Conservation (phyloP, 2,329 filamentous ascomycete species). For the Exophiala xenobiotica region DNA sequence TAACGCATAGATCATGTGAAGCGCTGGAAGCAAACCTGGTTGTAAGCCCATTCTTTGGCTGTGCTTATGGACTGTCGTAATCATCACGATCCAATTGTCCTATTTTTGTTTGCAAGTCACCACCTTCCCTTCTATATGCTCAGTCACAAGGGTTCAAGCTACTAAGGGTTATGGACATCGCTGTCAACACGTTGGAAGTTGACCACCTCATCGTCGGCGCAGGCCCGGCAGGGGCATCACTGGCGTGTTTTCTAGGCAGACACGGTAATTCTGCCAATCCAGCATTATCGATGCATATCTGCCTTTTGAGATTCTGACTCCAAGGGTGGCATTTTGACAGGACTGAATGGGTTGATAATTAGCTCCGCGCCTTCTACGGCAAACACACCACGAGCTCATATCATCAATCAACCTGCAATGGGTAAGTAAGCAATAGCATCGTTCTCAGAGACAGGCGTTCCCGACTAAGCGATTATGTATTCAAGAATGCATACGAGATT, state of each 20-base stretch:
- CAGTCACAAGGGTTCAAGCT: not conserved
- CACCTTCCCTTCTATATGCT: too few species aligned
- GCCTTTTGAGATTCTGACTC: not conserved
- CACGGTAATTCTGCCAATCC: conserved; percentile 41
- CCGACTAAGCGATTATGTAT: not conserved
- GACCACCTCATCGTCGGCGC: conserved; percentile 39
- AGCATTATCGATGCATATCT: not conserved
- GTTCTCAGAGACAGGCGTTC: not conserved
- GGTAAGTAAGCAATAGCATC: not conserved
- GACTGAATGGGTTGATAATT: conserved; percentile 21
- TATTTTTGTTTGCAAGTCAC: too few species aligned
- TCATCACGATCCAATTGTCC: too few species aligned
- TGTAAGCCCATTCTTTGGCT: too few species aligned
- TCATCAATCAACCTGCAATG: conserved; percentile 20
- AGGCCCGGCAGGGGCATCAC: conserved; percentile 54
- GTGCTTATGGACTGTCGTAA: too few species aligned
- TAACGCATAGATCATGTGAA: too few species aligned
- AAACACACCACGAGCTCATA: conserved; percentile 21
- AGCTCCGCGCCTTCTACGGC: conserved; percentile 15
- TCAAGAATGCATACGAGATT: not conserved
- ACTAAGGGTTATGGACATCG: not conserved
- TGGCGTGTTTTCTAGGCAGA: conserved; percentile 31
- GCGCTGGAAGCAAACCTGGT: too few species aligned
- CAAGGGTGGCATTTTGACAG: not conserved
- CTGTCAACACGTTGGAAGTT: not conserved